Conservation (phyloP, 441 rosid genomes). For the Corymbia citriodora region DNA sequence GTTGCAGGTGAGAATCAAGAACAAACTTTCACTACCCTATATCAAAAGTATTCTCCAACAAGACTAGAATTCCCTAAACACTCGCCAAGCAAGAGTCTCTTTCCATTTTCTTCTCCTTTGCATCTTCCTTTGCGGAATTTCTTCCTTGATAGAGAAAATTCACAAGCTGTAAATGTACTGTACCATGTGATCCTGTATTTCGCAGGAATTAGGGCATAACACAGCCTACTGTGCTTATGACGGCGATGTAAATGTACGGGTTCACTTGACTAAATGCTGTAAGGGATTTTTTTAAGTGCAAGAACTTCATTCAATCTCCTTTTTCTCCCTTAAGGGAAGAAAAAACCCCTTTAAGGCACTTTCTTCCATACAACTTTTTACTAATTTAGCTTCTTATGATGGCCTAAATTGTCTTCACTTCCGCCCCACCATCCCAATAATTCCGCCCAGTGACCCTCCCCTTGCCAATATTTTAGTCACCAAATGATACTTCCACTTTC, state of each 20-base stretch:
- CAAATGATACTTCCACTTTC: neutral
- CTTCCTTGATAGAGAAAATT: neutral
- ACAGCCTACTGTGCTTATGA: neutral
- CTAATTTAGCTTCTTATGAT: neutral
- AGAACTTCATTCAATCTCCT: neutral
- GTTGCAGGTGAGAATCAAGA: neutral
- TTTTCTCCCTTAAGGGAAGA: neutral
- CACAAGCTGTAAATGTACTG: neutral
- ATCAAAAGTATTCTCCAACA: neutral
- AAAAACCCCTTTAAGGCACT: neutral
- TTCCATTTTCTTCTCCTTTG: neutral
- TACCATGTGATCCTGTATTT: neutral
- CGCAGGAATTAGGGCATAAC: neutral
- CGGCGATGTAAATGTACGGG: neutral
- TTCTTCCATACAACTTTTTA: neutral
- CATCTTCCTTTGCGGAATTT: neutral
- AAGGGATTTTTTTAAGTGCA: neutral
- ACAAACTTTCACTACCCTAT: neutral
- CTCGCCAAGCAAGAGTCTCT: neutral
- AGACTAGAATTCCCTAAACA: neutral
- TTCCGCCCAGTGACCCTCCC: neutral
- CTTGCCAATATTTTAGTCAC: neutral
- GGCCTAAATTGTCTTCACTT: neutral
- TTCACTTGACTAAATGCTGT: neutral
- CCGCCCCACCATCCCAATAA: neutral